Conservation (phyloP, 352 stramenopile genomes). For the Pilasporangium apinafurcum region DNA sequence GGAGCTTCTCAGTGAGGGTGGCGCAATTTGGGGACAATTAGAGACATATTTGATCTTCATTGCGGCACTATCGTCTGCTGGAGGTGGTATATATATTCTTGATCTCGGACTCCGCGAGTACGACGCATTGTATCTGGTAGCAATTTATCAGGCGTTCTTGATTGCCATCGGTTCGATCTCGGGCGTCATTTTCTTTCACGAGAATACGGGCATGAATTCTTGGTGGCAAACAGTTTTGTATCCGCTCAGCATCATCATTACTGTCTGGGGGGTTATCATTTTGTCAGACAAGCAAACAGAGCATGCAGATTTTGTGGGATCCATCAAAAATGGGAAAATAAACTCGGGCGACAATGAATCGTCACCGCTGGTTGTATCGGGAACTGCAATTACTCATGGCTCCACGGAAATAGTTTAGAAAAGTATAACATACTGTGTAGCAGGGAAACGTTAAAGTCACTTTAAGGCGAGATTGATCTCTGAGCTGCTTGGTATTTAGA, state of each 20-base stretch:
- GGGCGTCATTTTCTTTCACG: conserved; percentile 85
- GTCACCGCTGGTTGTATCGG: conserved; percentile 33
- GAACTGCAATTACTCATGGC: conserved; percentile 29
- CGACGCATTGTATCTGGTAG: conserved; percentile 81
- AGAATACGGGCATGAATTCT: conserved; percentile 73
- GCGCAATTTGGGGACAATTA: conserved; percentile 45
- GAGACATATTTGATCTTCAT: conserved; percentile 78
- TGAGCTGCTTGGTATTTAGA: no score
- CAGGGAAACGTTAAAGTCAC: no score
- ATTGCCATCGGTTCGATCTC: conserved; percentile 83
- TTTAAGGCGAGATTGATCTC: no score
- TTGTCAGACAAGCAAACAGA: conserved; percentile 78
- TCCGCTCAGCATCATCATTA: conserved; percentile 71
- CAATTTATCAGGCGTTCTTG: conserved; percentile 81
- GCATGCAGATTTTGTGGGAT: conserved; percentile 29
- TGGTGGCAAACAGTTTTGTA: conserved; percentile 81
- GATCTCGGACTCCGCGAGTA: conserved; percentile 76
- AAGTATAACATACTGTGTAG: no score
- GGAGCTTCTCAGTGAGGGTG: conserved; percentile 71
- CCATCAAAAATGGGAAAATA: conserved; percentile 20
- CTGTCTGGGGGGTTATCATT: conserved; percentile 71
- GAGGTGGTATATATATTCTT: conserved; percentile 75
- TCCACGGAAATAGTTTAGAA: conserved; percentile 21
- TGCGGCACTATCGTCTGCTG: conserved; percentile 52
- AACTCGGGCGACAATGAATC: conserved; percentile 33